phyloP scores from a whole-genome alignment of 2,329 filamentous ascomycete genomes.

The Sordariomycetes sp. region DNA sequence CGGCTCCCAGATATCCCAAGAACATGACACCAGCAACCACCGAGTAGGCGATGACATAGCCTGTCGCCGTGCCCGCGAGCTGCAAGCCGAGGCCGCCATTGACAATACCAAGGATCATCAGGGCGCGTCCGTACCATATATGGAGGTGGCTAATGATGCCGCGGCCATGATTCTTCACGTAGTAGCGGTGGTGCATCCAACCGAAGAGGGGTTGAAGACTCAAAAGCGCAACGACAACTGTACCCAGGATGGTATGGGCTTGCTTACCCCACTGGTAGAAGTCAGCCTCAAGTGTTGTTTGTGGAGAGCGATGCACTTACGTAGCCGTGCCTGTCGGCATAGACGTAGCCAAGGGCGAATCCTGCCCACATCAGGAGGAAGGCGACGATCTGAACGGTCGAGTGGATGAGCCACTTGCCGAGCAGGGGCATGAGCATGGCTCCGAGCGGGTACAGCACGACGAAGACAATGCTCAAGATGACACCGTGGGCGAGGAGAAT shows the following conservation, averaged over 20 bases:
- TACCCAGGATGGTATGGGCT: conserved; percentile 47
- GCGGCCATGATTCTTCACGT: conserved; percentile 34
- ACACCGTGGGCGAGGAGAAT: conserved; percentile 42
- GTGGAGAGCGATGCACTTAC: conserved; percentile 25
- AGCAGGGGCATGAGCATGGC: conserved; percentile 51
- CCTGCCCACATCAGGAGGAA: conserved; percentile 51
- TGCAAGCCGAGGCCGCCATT: conserved; percentile 55
- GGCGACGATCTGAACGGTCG: conserved; percentile 41
- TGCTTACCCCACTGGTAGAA: conserved; percentile 37
- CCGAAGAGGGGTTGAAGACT: conserved; percentile 50
- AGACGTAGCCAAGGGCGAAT: conserved; percentile 46
- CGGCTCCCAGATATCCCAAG: conserved; percentile 29
- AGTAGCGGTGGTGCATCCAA: conserved; percentile 47
- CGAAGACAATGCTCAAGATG: conserved; percentile 51
- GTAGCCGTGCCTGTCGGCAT: conserved; percentile 27
- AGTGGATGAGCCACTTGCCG: conserved; percentile 49
- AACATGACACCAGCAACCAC: conserved; percentile 43
- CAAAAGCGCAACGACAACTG: conserved; percentile 43
- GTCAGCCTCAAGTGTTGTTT: conserved; percentile 11
- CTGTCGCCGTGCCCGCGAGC: conserved; percentile 29
- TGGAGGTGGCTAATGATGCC: conserved; percentile 45
- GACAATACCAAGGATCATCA: conserved; percentile 50
- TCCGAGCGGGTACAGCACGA: conserved; percentile 50
- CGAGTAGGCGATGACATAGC: conserved; percentile 42
- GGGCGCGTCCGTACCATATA: conserved; percentile 51